Evolutionary conservation across 371 early-diverging fungal genomes (phyloP), one percentile per base, ranked within the genome.

Genomic region (Caulochytrium protostelioides): DNA sequence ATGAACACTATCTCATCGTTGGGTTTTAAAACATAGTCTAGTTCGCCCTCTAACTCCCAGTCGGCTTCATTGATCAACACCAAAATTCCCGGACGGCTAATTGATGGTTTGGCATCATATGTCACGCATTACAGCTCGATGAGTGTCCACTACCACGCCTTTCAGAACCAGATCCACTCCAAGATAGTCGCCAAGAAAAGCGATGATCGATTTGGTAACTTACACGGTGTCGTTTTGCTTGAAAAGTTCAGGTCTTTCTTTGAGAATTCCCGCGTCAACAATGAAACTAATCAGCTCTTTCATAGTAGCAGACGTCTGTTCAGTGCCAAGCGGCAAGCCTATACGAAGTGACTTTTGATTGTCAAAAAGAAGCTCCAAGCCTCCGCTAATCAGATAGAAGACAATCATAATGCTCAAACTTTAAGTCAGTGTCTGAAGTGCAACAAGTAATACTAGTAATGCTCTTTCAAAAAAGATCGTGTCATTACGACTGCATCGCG

Each of bases 31-130:
- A 61, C 56, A 47, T 87, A 86, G 28, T 83, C 76, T 15, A 77
- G 51, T 43, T 79, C 83, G 21, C 84, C 91, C 48, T 83, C 83
- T 24, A 95, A 58, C 48, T 91, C 97, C 92, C 92, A 95, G 50
- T 95, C 97, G 2, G 71, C 65, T 26, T 84, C 83, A 42, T 95
- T 95, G 31, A 92, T 73, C 28, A 95, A 56, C 5, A 92, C 92
- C 12, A 95, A 59, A 37, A 91, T 84, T 8, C 97, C 97, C 1
- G 94, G 85, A 7, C 91, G 79, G 14, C 83, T 84, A 39, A 4
- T 21, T 19, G 14, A 26, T 30, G 13, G 10, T 9, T 14, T 26
- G 16, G 6, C 30, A 6, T 23, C 6, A 35, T 9, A 27, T 30
- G 29, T 30, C n/a, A 9, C 7, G 31, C 7, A 14, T 16, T 7